Base-by-base conservation (phyloP, 2,329 filamentous ascomycete genomes). In the Fusarium marasasianum region DNA sequence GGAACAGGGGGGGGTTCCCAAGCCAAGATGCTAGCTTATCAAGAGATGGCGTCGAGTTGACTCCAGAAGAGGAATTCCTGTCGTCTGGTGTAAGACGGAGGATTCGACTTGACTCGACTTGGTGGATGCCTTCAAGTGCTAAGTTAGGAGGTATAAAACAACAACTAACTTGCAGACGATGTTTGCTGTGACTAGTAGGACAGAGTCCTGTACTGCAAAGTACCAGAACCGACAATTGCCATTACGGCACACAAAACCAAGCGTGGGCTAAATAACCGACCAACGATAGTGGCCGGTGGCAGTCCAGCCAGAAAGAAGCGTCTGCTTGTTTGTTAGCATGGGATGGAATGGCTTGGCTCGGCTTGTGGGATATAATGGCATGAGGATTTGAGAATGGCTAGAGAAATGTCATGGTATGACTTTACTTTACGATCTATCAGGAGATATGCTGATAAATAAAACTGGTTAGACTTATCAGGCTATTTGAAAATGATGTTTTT, bases 11-110 rank as follows among this genome's bases (percentile, higher is more conserved):
- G 26, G 14, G 31, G 12, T 11, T 37, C n/a, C 24, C 55, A 47
- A 47, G 63, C 43, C 59, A 72, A 73, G 56, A 57, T 43, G 41
- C 47, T 63, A 57, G 69, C 64, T 60, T 66, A 59, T 67, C 51
- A 45, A 57, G 50, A 22, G 31, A 41, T 41, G 45, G 57, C 45
- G 18, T 55, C 35, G 51, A 29, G 51, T 41, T 55, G 24, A 29
- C 35, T 55, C 51, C 51, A 55, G 26, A 50, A 37, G 24, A 58
- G n/a, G 55, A 31, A 44, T 45, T 45, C 38, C 44, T 58, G n/a
- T 56, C 44, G 24, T 50, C 51, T 38, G 44, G 66, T 73, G 44
- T 67, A 74, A 58, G 62, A 74, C 60, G 66, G 38, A 59, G 31
- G 51, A 60, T 35, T 70, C 48, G 22, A 29, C 40, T 43, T 50